phyloP scores from a whole-genome alignment of 257 asterid genomes.

The Solanum neorickii region DNA sequence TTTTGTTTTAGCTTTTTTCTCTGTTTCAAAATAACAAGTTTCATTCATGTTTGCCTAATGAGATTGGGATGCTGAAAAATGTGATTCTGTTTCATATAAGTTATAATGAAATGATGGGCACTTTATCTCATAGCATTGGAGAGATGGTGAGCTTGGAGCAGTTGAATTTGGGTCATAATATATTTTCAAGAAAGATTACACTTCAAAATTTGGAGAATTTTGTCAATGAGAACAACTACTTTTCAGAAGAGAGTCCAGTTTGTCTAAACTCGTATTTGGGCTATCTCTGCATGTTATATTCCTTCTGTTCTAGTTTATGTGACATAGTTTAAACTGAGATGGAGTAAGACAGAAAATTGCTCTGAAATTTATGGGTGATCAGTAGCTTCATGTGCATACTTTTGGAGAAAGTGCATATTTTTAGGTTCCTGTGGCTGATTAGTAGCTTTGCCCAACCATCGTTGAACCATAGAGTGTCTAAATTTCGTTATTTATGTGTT shows the following conservation, averaged over 20 bases:
- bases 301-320: too few species aligned
- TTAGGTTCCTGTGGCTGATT: too few species aligned
- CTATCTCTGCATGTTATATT: too few species aligned
- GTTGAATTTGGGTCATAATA: conserved; percentile 38
- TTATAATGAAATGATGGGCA: conserved; percentile 28
- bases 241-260: conserved; percentile 19
- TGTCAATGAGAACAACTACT: conserved; percentile 27
- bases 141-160: conserved; percentile 34
- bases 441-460: too few species aligned
- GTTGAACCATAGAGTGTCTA: too few species aligned
- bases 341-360: too few species aligned
- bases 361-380: too few species aligned
- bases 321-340: too few species aligned
- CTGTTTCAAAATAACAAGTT: neutral
- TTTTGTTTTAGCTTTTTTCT: too few species aligned
- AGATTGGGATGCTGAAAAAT: conserved; percentile 42
- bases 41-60: conserved; percentile 3
- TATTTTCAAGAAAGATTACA: conserved; percentile 32
- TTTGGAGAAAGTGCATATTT: too few species aligned
- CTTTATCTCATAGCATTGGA: conserved; percentile 38
- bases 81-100: conserved; percentile 51
- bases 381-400: too few species aligned
- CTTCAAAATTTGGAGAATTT: conserved; percentile 32
- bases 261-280: conserved; percentile 12
- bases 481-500: too few species aligned